phyloP scores from a whole-genome alignment of 164 flowering plant species.

The Nymphaea colorata region DNA sequence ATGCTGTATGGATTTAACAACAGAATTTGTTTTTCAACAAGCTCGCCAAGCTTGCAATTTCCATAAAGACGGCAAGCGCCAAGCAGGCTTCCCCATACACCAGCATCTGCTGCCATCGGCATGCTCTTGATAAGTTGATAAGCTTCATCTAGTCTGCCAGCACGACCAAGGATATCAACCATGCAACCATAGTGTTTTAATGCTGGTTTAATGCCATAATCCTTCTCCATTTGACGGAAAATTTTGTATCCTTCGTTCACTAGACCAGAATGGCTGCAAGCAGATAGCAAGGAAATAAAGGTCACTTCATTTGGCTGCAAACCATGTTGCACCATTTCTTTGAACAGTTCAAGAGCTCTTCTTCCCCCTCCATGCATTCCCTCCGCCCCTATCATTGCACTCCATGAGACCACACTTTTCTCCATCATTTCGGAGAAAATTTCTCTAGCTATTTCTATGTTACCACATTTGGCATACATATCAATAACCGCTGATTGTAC shows the following conservation, averaged over 20 bases:
- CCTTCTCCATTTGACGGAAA: constrained; percentile 13
- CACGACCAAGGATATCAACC: constrained; percentile 21
- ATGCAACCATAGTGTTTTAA: constrained; percentile 17
- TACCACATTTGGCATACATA: constrained; percentile 78
- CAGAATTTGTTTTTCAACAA: constrained; percentile 13
- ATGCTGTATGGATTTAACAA: constrained; percentile 9
- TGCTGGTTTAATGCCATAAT: constrained; percentile 14
- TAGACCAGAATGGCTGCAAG: constrained; percentile 23
- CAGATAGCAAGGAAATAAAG: constrained; percentile 16
- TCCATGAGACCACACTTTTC: constrained; percentile 18
- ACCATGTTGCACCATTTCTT: constrained; percentile 10
- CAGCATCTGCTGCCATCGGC: constrained; percentile 15
- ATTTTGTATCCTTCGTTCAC: constrained; percentile 16
- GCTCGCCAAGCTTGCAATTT: constrained; percentile 15
- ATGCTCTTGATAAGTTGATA: constrained; percentile 11
- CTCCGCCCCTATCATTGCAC: constrained; percentile 23
- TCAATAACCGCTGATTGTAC: constrained; percentile 49
- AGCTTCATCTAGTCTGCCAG: constrained; percentile 18
- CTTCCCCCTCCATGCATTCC: constrained; percentile 22
- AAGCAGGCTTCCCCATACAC: constrained; percentile 18
- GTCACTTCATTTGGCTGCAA: constrained; percentile 17
- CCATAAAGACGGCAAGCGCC: constrained; percentile 20
- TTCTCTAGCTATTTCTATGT: constrained; percentile 10
- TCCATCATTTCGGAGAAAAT: constrained; percentile 8
- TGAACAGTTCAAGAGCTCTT: constrained; percentile 11